Evolutionary conservation across 371 early-diverging fungal genomes (phyloP), one percentile per base, ranked within the genome.

Genomic region (Chytridium lagenaria): DNA sequence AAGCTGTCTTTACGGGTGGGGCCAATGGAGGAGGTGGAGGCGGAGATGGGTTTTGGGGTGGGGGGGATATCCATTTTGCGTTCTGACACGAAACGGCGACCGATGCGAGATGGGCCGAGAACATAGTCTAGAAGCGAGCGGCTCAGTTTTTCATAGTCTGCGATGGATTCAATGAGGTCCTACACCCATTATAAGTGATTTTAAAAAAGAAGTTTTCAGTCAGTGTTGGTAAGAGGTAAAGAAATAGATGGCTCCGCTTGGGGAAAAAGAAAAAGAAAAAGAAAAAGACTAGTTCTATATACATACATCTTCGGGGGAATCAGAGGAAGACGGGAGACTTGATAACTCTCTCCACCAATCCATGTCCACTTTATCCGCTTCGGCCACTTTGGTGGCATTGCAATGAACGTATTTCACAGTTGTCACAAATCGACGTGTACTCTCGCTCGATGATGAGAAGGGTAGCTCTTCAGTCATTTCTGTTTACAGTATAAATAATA

Each of bases 391-490:
- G 15, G 59, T 40, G 30, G 34, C 59, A n/a, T 72, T 51, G 57
- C 59, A 30, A 26, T 73, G 77, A 7, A 77, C 30, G 15, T 59
- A 22, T 10, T 70, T 72, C 34, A 71, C 63, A 51, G 70, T 75
- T n/a, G 16, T 1, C 22, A 69, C 71, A 44, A 71, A 76, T 1
- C 68, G 64, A 36, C 59, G 64, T 7, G 73, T 68, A n/a, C 1
- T 1, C 5, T 67, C 66, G 22, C 50, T n/a, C 31, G 37, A 36
- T 0, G 79, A 68, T 37, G 76, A 70, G 34, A 68, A 59, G 28
- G 78, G 78, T 0, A 78, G 75, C 50, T 78, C 78, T 40, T 78
- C 78, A 63, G 72, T 75, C n/a, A 76, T 67, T 12, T 71, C 72
- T 72, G 71, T 3, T 15, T 16, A 63, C 2, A 36, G 37, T 23